Evolutionary conservation across 2,329 filamentous ascomycete genomes (phyloP).

Genomic region (Alternaria brassicae): DNA sequence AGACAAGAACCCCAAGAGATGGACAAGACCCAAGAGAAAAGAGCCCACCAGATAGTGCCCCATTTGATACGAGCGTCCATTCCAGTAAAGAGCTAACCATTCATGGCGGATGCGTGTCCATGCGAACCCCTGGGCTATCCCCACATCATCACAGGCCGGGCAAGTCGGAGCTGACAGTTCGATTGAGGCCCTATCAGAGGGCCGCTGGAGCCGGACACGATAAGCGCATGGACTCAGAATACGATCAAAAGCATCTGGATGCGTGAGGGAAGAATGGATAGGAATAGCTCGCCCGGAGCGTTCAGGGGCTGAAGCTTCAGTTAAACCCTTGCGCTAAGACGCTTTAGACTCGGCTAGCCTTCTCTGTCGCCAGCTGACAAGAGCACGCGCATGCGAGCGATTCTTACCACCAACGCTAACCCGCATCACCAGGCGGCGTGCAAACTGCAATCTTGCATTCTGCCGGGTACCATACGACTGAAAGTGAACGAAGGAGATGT

Average conservation of each 20-base stretch:
- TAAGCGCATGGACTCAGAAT: slow-evolving; percentile 26
- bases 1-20: slow-evolving; percentile 27
- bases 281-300: slow-evolving; percentile 22
- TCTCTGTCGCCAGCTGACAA: slow-evolving; percentile 10
- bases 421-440: not conserved
- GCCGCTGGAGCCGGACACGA: slow-evolving; percentile 13
- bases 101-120: slow-evolving; percentile 19
- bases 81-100: slow-evolving; percentile 27
- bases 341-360: slow-evolving; percentile 15
- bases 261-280: slow-evolving; percentile 22
- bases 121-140: slow-evolving; percentile 24
- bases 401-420: slow-evolving; percentile 14
- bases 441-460: not conserved
- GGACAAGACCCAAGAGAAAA: slow-evolving; percentile 27
- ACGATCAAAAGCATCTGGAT: slow-evolving; percentile 26
- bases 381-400: slow-evolving; percentile 13
- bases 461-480: not conserved
- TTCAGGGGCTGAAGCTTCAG: slow-evolving; percentile 14
- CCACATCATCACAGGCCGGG: slow-evolving; percentile 21
- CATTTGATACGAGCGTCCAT: slow-evolving; percentile 19
- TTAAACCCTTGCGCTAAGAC: slow-evolving; percentile 22
- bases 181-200: slow-evolving; percentile 18
- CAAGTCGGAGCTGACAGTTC: slow-evolving; percentile 20
- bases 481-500: not conserved
- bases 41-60: slow-evolving; percentile 12